These are phyloP conservation scores for Collariella sp. DNA, from an alignment of 495 filamentous ascomycete genomes.

Conservation along the genomic window DNA sequence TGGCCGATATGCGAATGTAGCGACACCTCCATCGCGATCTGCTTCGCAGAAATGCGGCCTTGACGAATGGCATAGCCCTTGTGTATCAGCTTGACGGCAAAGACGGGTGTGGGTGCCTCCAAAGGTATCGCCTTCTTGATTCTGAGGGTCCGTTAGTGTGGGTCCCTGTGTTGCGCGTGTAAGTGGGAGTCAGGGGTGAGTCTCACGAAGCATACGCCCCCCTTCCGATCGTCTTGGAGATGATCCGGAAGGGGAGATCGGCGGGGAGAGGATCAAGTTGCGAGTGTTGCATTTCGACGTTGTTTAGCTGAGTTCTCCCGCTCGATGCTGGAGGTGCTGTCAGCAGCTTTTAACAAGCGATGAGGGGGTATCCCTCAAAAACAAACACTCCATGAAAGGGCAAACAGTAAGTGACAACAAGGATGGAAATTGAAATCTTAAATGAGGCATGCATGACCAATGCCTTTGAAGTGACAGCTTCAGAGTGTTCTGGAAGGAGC, in stretches of 20 bases:
- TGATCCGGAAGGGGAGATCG: constrained; percentile 84
- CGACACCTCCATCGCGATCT: constrained; percentile 79
- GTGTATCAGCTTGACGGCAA: constrained; percentile 98
- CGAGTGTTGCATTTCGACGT: constrained; percentile 53
- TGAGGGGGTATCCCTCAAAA: constrained; percentile 3
- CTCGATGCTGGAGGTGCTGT: neutral
- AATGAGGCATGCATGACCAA: neutral
- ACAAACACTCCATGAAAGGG: neutral
- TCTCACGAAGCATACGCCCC: constrained; percentile 95
- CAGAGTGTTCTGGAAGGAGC: neutral
- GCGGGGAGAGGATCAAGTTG: constrained; percentile 80
- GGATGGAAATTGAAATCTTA: too few relatives aligned
- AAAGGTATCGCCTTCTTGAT: constrained; percentile 88
- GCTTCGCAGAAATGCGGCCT: constrained; percentile 80
- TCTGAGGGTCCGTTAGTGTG: constrained; percentile 39
- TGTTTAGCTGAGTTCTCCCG: constrained; percentile 6
- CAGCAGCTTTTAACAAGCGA: neutral
- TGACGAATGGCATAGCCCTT: constrained; percentile 85
- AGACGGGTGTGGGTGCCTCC: constrained; percentile 60
- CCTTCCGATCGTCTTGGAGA: constrained; percentile 91
- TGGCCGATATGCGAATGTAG: constrained; percentile 80
- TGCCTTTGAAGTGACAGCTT: neutral
- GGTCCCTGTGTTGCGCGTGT: neutral
- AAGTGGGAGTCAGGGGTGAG: constrained; percentile 5
- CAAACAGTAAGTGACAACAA: neutral